Percentiles rank a stretch among this genome's conserved stretches.
Evolutionary conservation across 2,329 filamentous ascomycete species (phyloP).

Genomic region (Fusarium floridanum): DNA sequence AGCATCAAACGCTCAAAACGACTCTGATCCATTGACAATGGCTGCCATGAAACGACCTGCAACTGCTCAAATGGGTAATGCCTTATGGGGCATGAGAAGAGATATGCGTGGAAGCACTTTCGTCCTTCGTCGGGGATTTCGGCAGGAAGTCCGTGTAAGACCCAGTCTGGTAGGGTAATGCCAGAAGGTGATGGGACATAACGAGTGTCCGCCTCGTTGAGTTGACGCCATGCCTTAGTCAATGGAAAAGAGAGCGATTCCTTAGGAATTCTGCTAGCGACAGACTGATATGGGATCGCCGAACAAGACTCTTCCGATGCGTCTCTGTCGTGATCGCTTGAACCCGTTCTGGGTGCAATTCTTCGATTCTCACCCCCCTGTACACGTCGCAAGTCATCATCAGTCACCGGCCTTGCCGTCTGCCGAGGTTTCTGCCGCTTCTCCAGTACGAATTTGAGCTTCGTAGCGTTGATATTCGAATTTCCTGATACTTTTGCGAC

Average conservation of each 20-base stretch:
- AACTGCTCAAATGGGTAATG: conserved; percentile 14
- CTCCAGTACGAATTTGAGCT: neutral
- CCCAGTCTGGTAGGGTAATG: conserved; percentile 4
- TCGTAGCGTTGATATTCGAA: neutral
- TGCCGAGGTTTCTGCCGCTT: neutral
- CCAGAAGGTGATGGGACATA: neutral
- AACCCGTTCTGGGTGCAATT: neutral
- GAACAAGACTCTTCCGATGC: neutral
- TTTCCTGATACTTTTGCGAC: neutral
- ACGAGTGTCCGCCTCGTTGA: neutral
- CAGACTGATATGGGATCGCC: conserved; percentile 7
- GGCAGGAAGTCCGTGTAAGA: conserved; percentile 2
- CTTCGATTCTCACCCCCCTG: conserved; percentile 7
- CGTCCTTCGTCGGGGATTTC: conserved; percentile 4
- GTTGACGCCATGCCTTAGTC: conserved; percentile 5
- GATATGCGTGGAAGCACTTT: conserved; percentile 13
- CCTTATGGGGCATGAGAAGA: conserved; percentile 8
- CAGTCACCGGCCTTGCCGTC: neutral
- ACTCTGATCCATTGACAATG: neutral
- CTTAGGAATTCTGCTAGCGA: neutral
- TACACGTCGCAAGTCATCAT: neutral
- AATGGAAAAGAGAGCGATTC: neutral
- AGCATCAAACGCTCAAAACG: conserved; percentile 14
- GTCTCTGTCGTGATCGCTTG: neutral
- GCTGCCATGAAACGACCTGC: conserved; percentile 12